Evolutionary conservation across 2,329 filamentous ascomycete species (phyloP), one percentile per base, ranked within the genome.

Genomic region (Tolypocladium ophioglossoides): DNA sequence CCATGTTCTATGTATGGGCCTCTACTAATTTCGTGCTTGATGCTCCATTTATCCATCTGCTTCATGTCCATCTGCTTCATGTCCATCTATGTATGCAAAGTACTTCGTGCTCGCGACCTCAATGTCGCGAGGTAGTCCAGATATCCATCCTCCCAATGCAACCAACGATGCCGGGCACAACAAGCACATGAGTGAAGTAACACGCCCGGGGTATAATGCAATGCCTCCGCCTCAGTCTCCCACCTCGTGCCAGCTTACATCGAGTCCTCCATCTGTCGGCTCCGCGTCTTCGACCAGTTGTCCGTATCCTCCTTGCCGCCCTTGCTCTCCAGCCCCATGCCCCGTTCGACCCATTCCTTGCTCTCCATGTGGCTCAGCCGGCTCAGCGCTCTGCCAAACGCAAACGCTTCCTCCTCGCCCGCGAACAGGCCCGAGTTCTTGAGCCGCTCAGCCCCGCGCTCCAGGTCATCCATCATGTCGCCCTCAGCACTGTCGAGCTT

Each of bases 381-480:
- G 53, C 86, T 91, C 61, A 97, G 70, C 1, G 94, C 94, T 53
- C 94, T 77, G 27, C 91, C 91, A 75, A 99, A 99, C 0, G 94
- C 94, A 74, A 99, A 99, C 0, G 90, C 82, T 72, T 99, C 94
- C 74, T 99, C 94, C 55, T 96, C 94, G 41, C 94, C 94, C 1
- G 86, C 88, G 69, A 99, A 99, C 40, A 97, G 82, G 60, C 82
- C 89, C 44, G 86, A 90, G 60, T 85, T 85, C 74, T 95, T 95
- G 63, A 99, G 76, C 70, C 88, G 85, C 51, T 84, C 78, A 74
- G 94, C 91, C 62, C 87, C 91, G 73, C 91, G 81, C 40, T 90
- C 90, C 49, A 96, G 72, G 65, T 96, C 89, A 63, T 96, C 90
- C 81, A 96, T 88, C 64, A 95, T 78, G 64, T 82, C 84, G 56